Evolutionary conservation across 805 yeast genomes (phyloP), one percentile per base, ranked within the genome.

Genomic region (Lipomyces spencermartinsiae): DNA sequence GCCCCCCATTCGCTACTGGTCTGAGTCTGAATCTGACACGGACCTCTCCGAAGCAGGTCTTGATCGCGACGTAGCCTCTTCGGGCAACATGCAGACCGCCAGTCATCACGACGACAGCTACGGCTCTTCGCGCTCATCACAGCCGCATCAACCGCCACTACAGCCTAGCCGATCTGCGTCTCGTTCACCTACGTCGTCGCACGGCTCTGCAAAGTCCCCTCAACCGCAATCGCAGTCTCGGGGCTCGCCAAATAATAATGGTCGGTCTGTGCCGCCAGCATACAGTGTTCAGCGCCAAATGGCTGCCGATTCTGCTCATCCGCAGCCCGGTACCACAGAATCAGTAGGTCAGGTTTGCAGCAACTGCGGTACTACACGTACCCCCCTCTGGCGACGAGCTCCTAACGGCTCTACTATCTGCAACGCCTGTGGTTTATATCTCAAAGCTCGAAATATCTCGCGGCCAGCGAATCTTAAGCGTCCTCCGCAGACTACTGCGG

Each of bases 321-420:
- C 14, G 16, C 65, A 25, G n/a, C 16, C 43, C 8, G 14, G 12
- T 16, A 29, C 56, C 25, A 25, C 10, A 34, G 56, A 53, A 16
- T 43, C 46, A 53, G 33, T 59, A 31, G 85, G 84, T 35, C 84
- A 84, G 70, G 81, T 81, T 59, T 94, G 98, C 79, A 88, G 94
- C 19, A 94, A 94, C 79, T 94, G 99, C 78, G 91, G 92, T 73
- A 93, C 98, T 0, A 87, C 88, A 64, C 89, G 93, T 34, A 94
- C 99, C 0, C 98, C 99, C 0, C 81, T 95, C 16, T 94, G 99
- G 99, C 84, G 99, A 73, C 83, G 98, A 63, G 93, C 94, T 65
- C 93, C 97, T 0, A 90, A 90, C 67, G 98, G 97, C 0, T 89
- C 92, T 75, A 94, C 96, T 0, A 82, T 94, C 65, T 94, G 99